A percentile compares a stretch with the other conserved stretches of the same genome.
These are phyloP conservation scores for Flaveria ramosissima DNA, from an alignment of 129 eudicot genomes.

Conservation along the genomic window DNA sequence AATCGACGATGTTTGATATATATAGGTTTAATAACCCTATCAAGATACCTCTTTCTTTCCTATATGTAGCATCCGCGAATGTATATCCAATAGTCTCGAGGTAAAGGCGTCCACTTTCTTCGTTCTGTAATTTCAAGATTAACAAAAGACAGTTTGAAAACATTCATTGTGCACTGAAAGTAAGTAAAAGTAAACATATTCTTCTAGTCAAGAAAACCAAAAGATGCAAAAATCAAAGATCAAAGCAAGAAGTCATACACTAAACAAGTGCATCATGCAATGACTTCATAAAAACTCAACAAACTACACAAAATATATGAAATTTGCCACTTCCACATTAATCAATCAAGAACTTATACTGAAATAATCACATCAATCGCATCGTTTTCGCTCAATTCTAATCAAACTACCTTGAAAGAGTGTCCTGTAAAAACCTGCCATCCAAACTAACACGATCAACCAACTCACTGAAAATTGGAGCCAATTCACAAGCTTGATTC, in stretches of 20 bases:
- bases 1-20: conserved; percentile 17
- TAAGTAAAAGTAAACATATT: not conserved
- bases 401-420: conserved; percentile 65
- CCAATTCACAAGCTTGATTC: conserved; percentile 88
- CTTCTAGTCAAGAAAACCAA: not conserved
- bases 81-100: conserved; percentile 83
- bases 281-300: not conserved
- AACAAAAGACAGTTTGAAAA: not conserved
- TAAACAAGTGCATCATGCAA: not conserved
- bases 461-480: conserved; percentile 89
- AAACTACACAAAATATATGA: not conserved
- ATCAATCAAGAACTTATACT: not conserved
- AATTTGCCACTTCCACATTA: not conserved
- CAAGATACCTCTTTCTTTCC: conserved; percentile 77
- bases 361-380: not conserved
- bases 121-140: conserved; percentile 56
- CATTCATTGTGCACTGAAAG: not conserved
- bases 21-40: conserved; percentile 19
- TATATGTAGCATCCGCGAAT: conserved; percentile 77
- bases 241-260: not conserved
- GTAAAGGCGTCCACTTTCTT: conserved; percentile 87
- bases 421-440: conserved; percentile 78
- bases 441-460: conserved; percentile 93
- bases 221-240: not conserved
- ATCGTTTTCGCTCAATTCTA: not conserved